Evolutionary conservation across 441 rosid genomes (phyloP).

Genomic region (Populus hybrid): DNA sequence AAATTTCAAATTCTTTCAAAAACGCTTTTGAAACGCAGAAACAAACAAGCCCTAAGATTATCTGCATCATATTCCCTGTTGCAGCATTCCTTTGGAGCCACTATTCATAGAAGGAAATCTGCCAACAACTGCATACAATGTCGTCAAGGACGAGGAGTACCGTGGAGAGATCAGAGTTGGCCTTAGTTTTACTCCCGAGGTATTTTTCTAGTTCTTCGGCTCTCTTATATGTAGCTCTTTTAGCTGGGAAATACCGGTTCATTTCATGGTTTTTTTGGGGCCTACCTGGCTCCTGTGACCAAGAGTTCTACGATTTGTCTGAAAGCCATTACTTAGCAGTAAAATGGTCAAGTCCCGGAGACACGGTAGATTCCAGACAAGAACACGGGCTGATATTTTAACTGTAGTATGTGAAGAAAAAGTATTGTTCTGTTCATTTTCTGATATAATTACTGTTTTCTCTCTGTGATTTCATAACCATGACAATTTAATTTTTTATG

Average conservation of each 20-base stretch:
- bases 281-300: background rate
- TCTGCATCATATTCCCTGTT: background rate
- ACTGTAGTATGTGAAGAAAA: background rate
- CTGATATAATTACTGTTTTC: background rate
- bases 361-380: background rate
- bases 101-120: conserved; percentile 33
- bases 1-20: too few species aligned
- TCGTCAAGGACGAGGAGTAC: conserved; percentile 35
- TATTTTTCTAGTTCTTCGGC: background rate
- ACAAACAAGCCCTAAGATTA: too few species aligned
- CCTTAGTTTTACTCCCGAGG: conserved; percentile 42
- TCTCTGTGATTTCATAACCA: background rate
- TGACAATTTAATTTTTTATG: background rate
- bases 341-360: background rate
- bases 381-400: background rate
- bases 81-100: conserved; percentile 37
- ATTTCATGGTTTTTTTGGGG: background rate
- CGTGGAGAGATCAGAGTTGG: conserved; percentile 35
- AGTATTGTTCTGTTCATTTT: too few species aligned
- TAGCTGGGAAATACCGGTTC: too few species aligned
- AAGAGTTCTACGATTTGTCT: background rate
- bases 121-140: conserved; percentile 32
- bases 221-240: background rate
- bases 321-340: background rate
- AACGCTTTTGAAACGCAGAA: too few species aligned